phyloP scores from a whole-genome alignment of 2,329 filamentous ascomycete genomes.

The Colletotrichum lini region DNA sequence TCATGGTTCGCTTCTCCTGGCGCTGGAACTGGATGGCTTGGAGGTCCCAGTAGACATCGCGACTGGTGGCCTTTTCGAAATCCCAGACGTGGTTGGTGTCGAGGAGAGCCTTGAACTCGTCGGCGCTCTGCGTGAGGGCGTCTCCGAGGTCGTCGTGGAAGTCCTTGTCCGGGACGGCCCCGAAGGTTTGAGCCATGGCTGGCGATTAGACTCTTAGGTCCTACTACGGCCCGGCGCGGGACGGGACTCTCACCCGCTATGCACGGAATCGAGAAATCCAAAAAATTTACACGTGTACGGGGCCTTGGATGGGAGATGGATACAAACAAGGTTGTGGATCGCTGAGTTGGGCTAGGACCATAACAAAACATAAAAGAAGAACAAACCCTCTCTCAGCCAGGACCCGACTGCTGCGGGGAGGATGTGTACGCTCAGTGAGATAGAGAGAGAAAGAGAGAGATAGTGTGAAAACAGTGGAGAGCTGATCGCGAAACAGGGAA shows the following conservation, averaged over 20 bases:
- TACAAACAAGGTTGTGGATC: background rate
- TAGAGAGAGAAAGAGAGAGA: background rate
- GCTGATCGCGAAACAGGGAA: background rate
- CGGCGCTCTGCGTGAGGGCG: conserved; percentile 23
- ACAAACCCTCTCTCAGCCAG: background rate
- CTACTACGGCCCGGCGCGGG: background rate
- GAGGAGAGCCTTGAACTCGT: conserved; percentile 41
- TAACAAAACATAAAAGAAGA: background rate
- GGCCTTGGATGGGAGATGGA: background rate
- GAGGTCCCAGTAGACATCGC: conserved; percentile 46
- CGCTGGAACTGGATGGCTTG: conserved; percentile 46
- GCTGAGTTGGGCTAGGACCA: background rate
- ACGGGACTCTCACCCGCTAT: background rate
- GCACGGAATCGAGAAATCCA: background rate
- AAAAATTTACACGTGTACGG: background rate
- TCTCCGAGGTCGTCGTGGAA: conserved; percentile 12
- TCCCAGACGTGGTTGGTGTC: conserved; percentile 38
- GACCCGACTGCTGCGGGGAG: background rate
- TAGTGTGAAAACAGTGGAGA: background rate
- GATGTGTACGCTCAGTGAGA: no score
- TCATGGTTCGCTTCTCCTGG: conserved; percentile 46
- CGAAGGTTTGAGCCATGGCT: conserved; percentile 24
- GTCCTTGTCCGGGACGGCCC: background rate
- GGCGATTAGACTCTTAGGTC: background rate
- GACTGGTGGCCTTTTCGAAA: conserved; percentile 42